Evolutionary conservation across 495 filamentous ascomycete species (phyloP).

Genomic region (Penicillium bialowiezense): DNA sequence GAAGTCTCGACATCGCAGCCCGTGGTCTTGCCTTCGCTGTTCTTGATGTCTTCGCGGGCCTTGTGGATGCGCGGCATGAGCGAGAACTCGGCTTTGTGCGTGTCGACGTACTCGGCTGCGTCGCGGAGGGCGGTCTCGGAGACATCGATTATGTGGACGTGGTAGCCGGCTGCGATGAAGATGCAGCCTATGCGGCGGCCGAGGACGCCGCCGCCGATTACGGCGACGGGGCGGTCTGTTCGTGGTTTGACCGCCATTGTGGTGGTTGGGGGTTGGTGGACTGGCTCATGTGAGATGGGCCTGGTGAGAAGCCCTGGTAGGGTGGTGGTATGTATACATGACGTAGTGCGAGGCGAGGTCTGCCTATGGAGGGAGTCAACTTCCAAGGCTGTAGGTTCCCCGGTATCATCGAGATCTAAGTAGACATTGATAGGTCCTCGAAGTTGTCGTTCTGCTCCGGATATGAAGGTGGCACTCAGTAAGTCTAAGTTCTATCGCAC

Average conservation of each 20-base stretch:
- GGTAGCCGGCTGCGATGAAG: constrained; percentile 43
- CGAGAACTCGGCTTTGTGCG: constrained; percentile 29
- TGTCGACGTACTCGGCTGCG: constrained; percentile 32
- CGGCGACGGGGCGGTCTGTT: constrained; percentile 32
- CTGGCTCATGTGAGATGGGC: no score
- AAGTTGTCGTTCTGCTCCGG: no score
- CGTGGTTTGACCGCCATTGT: constrained; percentile 1
- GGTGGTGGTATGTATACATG: no score
- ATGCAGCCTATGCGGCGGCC: constrained; percentile 44
- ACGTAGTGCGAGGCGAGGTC: no score
- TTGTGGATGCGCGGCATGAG: constrained; percentile 25
- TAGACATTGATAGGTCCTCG: no score
- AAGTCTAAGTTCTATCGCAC: no score
- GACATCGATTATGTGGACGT: constrained; percentile 42
- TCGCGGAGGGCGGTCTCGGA: constrained; percentile 21
- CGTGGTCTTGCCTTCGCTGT: not conserved
- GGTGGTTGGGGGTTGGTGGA: not conserved
- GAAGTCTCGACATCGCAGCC: not conserved
- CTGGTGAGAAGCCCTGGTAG: no score
- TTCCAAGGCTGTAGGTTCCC: no score
- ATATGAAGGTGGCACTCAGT: no score
- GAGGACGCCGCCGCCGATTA: constrained; percentile 48
- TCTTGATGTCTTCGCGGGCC: constrained; percentile 24
- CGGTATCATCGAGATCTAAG: no score
- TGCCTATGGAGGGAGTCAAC: no score